Conservation (phyloP, 2,329 filamentous ascomycete genomes). For the Scedosporium apiospermum region DNA sequence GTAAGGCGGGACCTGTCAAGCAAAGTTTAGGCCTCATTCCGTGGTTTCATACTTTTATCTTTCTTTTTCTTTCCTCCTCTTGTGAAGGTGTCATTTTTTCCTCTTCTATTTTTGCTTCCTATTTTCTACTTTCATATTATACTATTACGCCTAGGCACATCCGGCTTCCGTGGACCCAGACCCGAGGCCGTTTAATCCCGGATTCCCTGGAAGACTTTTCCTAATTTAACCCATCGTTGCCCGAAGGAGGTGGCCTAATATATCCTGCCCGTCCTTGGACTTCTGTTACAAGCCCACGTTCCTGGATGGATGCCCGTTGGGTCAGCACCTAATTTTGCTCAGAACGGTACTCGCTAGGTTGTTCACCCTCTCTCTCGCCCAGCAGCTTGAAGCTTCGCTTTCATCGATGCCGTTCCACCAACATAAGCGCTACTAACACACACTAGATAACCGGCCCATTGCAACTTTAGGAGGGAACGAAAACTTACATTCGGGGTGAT, state of each 20-base stretch:
- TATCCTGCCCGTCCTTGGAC: neutral
- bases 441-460: neutral
- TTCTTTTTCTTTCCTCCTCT: neutral
- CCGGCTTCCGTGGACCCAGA: neutral
- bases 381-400: neutral
- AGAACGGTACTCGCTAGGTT: neutral
- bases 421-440: neutral
- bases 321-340: neutral
- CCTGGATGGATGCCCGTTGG: neutral
- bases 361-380: neutral
- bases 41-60: neutral
- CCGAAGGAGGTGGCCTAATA: constrained; percentile 2
- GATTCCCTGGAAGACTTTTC: neutral
- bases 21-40: neutral
- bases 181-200: neutral
- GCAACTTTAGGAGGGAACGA: neutral
- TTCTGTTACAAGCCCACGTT: neutral
- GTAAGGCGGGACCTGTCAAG: neutral
- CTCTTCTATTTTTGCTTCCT: neutral
- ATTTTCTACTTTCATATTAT: neutral
- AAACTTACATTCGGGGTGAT: neutral
- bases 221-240: neutral
- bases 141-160: neutral
- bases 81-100: neutral
- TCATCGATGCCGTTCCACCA: neutral